phyloP scores from a whole-genome alignment of 108 stramenopile species.

The Nitzschia sp. region DNA sequence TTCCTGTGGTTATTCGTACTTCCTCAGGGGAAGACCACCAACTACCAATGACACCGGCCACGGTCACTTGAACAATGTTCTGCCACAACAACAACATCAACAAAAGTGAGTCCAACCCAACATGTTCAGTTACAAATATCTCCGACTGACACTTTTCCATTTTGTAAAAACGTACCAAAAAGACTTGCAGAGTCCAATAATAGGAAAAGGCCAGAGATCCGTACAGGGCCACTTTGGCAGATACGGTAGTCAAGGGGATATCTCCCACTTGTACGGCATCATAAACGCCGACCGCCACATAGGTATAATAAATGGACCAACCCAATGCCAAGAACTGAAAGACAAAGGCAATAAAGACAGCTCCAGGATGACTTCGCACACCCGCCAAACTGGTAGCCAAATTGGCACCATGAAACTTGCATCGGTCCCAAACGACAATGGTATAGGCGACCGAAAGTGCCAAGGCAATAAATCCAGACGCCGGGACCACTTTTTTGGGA shows the following conservation, averaged over 20 bases:
- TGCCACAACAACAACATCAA: constrained; percentile 22
- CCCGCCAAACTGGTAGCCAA: constrained; percentile 59
- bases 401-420: constrained; percentile 78
- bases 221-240: constrained; percentile 34
- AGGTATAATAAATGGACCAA: constrained; percentile 69
- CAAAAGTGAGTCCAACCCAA: constrained; percentile 1
- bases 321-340: constrained; percentile 70
- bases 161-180: constrained; percentile 54
- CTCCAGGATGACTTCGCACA: constrained; percentile 60
- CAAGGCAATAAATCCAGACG: constrained; percentile 76
- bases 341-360: constrained; percentile 61
- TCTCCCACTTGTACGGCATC: constrained; percentile 66
- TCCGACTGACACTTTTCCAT: no score
- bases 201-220: constrained; percentile 62
- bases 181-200: constrained; percentile 84
- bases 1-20: constrained; percentile 14
- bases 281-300: constrained; percentile 70
- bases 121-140: no score
- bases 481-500: constrained; percentile 78
- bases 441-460: constrained; percentile 72
- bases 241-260: constrained; percentile 29
- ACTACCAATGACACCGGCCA: constrained; percentile 80
- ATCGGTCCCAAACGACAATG: constrained; percentile 79
- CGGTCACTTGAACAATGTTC: constrained; percentile 84
- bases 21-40: constrained; percentile 81